A percentile compares a stretch with the other conserved stretches of the same genome.
Conservation (phyloP, 208 protist genomes). For the Leishmania arabica region DNA sequence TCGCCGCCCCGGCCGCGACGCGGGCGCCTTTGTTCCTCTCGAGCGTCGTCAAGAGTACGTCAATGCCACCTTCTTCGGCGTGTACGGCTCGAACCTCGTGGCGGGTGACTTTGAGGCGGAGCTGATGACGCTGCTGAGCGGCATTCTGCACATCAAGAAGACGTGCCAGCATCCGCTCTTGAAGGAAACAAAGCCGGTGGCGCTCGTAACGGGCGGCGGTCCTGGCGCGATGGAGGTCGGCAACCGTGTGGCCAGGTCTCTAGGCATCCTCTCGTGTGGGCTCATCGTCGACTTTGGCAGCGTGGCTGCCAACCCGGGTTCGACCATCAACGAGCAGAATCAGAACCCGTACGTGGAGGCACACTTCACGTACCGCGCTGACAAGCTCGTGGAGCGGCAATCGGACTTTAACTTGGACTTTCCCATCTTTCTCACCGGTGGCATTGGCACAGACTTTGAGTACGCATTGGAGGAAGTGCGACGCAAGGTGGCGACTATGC, state of each 20-base stretch:
- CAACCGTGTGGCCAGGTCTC: constrained; percentile 90
- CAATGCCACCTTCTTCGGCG: constrained; percentile 89
- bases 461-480: constrained; percentile 94
- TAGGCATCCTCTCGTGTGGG: constrained; percentile 91
- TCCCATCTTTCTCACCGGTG: constrained; percentile 91
- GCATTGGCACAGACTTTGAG: constrained; percentile 95
- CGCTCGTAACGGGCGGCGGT: constrained; percentile 91
- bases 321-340: constrained; percentile 94
- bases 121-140: constrained; percentile 81
- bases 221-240: constrained; percentile 94
- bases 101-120: constrained; percentile 93
- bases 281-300: constrained; percentile 93
- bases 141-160: constrained; percentile 76
- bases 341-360: constrained; percentile 92
- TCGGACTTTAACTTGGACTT: constrained; percentile 95
- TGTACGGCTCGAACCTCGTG: constrained; percentile 93
- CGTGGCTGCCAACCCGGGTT: constrained; percentile 74
- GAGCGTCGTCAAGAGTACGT: constrained; percentile 89
- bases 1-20: constrained; percentile 71
- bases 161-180: constrained; percentile 72
- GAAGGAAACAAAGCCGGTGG: constrained; percentile 75
- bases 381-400: constrained; percentile 94
- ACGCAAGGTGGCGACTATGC: constrained; percentile 90
- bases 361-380: constrained; percentile 91
- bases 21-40: constrained; percentile 87